Percentiles rank a stretch among this genome's conserved stretches.
These are phyloP conservation scores for Monosporozyma servazzii DNA, from an alignment of 805 yeast genomes.

Conservation along the genomic window DNA sequence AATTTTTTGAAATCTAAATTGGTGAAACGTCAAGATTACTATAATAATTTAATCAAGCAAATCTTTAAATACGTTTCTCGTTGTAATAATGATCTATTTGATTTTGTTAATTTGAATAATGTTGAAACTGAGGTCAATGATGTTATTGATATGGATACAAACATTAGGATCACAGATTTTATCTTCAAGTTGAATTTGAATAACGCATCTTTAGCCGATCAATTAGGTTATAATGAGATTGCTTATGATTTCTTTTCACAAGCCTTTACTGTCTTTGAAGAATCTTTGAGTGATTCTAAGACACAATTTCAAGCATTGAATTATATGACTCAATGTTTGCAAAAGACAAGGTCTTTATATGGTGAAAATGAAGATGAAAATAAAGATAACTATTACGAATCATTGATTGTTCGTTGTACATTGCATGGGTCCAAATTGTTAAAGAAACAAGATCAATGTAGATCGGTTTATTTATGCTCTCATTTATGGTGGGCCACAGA, in stretches of 20 bases:
- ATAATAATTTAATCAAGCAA: conserved; percentile 31
- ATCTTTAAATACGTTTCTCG: conserved; percentile 70
- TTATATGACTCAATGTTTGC: conserved; percentile 42
- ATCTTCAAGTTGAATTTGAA: conserved; percentile 43
- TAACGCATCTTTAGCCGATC: conserved; percentile 74
- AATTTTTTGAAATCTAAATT: conserved; percentile 18
- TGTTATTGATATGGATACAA: neutral
- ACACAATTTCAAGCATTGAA: conserved; percentile 46
- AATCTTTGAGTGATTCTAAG: conserved; percentile 42
- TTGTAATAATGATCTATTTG: conserved; percentile 56
- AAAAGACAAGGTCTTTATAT: conserved; percentile 41
- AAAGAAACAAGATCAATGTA: conserved; percentile 90
- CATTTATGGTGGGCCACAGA: conserved; percentile 93
- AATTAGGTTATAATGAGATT: conserved; percentile 57
- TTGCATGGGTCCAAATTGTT: conserved; percentile 79
- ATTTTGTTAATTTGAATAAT: conserved; percentile 5
- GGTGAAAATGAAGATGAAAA: conserved; percentile 23
- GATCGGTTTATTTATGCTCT: conserved; percentile 74
- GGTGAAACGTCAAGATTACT: conserved; percentile 12
- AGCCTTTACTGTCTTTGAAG: conserved; percentile 78
- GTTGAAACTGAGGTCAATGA: neutral
- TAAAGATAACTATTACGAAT: conserved; percentile 42
- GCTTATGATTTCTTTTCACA: conserved; percentile 84
- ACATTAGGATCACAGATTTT: conserved; percentile 20
- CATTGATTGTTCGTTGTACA: conserved; percentile 75